A percentile compares a stretch with the other conserved stretches of the same genome.
These are phyloP conservation scores for Fulvia fulva DNA, from an alignment of 2,329 filamentous ascomycete species.

Conservation along the genomic window DNA sequence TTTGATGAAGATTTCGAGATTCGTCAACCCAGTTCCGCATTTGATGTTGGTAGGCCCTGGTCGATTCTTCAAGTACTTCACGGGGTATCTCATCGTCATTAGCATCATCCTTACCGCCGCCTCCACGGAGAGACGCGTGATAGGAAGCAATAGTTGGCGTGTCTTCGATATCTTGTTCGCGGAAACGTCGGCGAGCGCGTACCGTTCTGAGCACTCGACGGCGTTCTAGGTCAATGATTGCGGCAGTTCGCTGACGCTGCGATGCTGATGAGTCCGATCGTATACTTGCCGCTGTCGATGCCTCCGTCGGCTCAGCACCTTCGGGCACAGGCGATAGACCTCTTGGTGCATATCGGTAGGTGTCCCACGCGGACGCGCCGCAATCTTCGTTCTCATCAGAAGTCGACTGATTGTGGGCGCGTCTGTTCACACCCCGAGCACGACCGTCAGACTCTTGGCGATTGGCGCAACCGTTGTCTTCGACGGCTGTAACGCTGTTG, in stretches of 20 bases:
- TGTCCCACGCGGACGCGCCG: background rate
- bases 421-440: background rate
- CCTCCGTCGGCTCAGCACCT: background rate
- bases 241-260: background rate
- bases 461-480: background rate
- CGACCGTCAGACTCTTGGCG: background rate
- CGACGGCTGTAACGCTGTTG: background rate
- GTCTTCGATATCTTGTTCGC: background rate
- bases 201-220: background rate
- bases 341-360: background rate
- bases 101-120: background rate
- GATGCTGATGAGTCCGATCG: background rate
- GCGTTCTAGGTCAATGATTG: background rate
- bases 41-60: background rate
- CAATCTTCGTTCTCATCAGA: background rate
- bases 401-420: no score
- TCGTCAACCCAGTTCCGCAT: background rate
- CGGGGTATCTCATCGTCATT: background rate
- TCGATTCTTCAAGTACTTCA: background rate
- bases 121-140: background rate
- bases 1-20: background rate
- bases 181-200: background rate
- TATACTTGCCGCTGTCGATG: background rate
- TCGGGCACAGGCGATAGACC: background rate
- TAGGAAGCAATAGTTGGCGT: background rate